Base-by-base conservation (phyloP, 106 monocot genomes). In the Acanthochlamys bracteata region DNA sequence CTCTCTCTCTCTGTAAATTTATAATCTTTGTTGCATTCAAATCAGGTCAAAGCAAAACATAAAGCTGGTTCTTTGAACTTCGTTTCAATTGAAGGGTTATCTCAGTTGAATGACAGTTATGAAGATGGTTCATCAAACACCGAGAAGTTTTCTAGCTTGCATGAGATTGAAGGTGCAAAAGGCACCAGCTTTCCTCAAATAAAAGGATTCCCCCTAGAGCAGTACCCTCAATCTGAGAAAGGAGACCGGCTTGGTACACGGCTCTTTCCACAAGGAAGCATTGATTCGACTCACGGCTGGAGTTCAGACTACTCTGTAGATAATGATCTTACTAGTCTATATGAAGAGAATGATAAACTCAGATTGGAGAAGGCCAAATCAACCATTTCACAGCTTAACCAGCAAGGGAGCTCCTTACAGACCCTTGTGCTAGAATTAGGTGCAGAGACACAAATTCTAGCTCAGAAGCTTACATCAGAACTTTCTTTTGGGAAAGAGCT, bases 91-190 rank as follows among this genome's bases (percentile, higher is more conserved):
- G 71, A 74, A 75, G 51, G 76, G 67, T 41, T 17, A 49, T 17
- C 49, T 49, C 84, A 74, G 40, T 74, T 71, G 66, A 83, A 71
- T 72, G 83, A 78, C 70, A 75, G 82, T 19, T 76, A 71, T 76
- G 83, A 80, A 75, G 80, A 91, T 74, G 75, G 74, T 27, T 88
- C 91, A 56, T 99, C 89, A 58, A 75, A 69, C 57, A 86, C 83
- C 33, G 98, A 92, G 70, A 99, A 86, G 69, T 76, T 72, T 77
- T 71, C 68, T 22, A 73, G 64, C 52, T 66, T 52, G 26, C 69
- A 71, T 71, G 85, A 85, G 67, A 45, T 76, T 25, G 75, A 74
- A 57, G 69, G 64, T 69, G 52, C 75, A 39, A 79, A 68, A 63
- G 71, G 56, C 21, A 75, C 69, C 20, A 69, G 51, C 7, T 73